Conservation (phyloP, 495 filamentous ascomycete species). For the Neurospora intermedia region DNA sequence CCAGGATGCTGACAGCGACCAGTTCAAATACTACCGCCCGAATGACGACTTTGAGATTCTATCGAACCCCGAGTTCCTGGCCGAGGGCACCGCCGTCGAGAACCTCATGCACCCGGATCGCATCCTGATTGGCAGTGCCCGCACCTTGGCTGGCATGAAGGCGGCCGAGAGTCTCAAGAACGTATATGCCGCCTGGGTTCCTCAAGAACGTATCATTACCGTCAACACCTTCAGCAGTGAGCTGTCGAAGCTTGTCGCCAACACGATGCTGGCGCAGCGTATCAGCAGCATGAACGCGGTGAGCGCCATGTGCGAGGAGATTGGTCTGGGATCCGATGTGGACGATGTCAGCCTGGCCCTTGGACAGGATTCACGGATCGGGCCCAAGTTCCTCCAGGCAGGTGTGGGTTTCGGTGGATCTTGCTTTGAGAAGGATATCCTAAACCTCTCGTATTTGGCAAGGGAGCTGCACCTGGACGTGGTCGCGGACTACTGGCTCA, state of each 20-base stretch:
- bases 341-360: conserved; percentile 61
- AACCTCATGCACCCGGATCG: conserved; percentile 66
- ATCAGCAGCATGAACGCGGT: conserved; percentile 79
- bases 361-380: conserved; percentile 62
- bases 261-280: conserved; percentile 71
- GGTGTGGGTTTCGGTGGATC: conserved; percentile 72
- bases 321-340: conserved; percentile 55
- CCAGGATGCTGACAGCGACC: neutral
- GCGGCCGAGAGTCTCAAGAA: conserved; percentile 53
- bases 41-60: conserved; percentile 61
- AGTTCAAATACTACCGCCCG: conserved; percentile 41
- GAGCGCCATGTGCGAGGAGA: conserved; percentile 67
- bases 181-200: conserved; percentile 67
- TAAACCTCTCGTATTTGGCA: conserved; percentile 64
- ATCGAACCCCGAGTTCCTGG: conserved; percentile 76
- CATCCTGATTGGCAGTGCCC: conserved; percentile 62
- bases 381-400: conserved; percentile 63
- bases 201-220: conserved; percentile 51
- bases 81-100: conserved; percentile 65
- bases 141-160: conserved; percentile 41
- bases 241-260: conserved; percentile 69
- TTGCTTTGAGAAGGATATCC: conserved; percentile 76
- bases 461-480: conserved; percentile 58
- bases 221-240: conserved; percentile 75
- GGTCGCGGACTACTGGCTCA: conserved; percentile 67